Percentiles rank a stretch among this genome's conserved stretches.
Evolutionary conservation across 1,139 yeast species (phyloP).

Genomic region (Saccharomycopsis phalli): DNA sequence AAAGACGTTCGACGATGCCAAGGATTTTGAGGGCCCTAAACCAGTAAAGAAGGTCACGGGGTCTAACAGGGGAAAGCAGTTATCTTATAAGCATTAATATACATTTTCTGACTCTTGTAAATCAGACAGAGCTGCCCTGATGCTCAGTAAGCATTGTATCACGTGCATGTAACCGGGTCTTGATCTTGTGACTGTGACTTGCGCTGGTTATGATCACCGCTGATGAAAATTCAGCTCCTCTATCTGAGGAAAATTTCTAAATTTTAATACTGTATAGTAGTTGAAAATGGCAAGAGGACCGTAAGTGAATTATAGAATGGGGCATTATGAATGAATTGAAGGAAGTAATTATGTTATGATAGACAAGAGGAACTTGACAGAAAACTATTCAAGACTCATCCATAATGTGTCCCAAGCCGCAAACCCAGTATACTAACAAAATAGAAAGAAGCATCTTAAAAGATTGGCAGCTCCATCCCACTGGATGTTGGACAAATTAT

Average conservation of each 20-base stretch:
- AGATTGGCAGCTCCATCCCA: constrained; percentile 99
- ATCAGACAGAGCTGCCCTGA: no score
- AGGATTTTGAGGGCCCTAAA: constrained; percentile 40
- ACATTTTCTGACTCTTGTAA: no score
- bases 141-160: no score
- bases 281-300: constrained; percentile 93
- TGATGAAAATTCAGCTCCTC: neutral
- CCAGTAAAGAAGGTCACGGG: constrained; percentile 39
- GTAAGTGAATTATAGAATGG: constrained; percentile 38
- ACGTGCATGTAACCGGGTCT: no score
- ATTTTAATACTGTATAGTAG: constrained; percentile 25
- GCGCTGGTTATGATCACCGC: neutral
- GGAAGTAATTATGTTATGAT: no score
- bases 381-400: no score
- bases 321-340: no score
- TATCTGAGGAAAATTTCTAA: neutral
- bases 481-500: constrained; percentile 99
- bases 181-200: neutral
- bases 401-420: no score
- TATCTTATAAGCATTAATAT: constrained; percentile 34
- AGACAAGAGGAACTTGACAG: no score
- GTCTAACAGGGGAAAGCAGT: constrained; percentile 37
- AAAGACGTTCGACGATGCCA: constrained; percentile 50
- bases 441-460: constrained; percentile 90
- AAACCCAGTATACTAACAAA: no score